A percentile compares a stretch with the other conserved stretches of the same genome.
Conservation (phyloP, 2,329 filamentous ascomycete species). For the Arachnomyces sp. region DNA sequence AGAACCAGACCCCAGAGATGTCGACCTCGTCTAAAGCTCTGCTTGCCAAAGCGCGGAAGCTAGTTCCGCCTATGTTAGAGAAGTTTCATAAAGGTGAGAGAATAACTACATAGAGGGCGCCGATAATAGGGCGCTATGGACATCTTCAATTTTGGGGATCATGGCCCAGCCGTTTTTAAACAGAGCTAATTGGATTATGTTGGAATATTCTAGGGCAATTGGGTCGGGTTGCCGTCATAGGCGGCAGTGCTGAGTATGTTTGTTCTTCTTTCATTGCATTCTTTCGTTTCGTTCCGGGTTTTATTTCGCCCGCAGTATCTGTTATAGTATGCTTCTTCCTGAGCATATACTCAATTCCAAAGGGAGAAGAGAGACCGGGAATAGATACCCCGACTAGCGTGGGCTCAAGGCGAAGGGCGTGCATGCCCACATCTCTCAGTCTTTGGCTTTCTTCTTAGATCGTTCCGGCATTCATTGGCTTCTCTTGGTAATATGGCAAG, state of each 20-base stretch:
- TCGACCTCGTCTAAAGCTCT: conserved; percentile 66
- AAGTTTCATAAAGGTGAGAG: conserved; percentile 85
- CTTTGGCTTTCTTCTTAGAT: no score
- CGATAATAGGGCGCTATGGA: no score
- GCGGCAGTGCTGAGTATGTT: conserved; percentile 71
- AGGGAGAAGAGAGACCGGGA: no score
- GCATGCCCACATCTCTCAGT: no score
- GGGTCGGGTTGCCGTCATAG: conserved; percentile 86
- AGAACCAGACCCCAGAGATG: conserved; percentile 39
- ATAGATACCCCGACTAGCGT: no score
- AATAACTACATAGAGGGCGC: no score
- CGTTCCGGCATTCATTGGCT: no score
- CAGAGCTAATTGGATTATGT: conserved; percentile 3
- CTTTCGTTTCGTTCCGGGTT: conserved; percentile 1
- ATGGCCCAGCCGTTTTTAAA: conserved; percentile 5
- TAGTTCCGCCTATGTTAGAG: conserved; percentile 91
- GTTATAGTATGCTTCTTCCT: not conserved
- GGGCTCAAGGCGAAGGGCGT: no score
- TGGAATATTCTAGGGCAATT: conserved; percentile 61
- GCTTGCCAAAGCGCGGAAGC: conserved; percentile 72
- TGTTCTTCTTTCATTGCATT: conserved; percentile 1
- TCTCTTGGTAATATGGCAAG: no score
- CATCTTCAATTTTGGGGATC: not conserved
- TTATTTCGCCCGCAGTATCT: conserved; percentile 8
- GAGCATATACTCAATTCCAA: not conserved